These are phyloP conservation scores for Coemansia sp. DNA, from an alignment of 192 early-diverging fungal genomes.

Conservation along the genomic window DNA sequence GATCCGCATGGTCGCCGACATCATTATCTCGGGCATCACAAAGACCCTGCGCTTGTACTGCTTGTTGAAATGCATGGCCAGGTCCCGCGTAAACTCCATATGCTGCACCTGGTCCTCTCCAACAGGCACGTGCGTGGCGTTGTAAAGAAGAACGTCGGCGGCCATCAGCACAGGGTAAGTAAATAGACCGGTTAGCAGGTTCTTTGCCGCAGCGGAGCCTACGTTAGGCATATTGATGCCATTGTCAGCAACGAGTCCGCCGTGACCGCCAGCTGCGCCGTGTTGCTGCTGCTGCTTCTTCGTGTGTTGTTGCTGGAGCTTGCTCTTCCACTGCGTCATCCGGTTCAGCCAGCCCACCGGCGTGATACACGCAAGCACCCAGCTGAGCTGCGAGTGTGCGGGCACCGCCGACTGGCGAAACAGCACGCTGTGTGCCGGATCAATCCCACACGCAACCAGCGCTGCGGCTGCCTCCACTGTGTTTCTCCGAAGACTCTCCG, in stretches of 20 bases:
- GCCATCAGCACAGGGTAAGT: constrained; percentile 92
- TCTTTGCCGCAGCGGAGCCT: constrained; percentile 25
- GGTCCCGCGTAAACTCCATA: constrained; percentile 82
- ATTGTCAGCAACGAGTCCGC: constrained; percentile 13
- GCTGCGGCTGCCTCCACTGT: constrained; percentile 74
- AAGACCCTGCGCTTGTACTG: constrained; percentile 64
- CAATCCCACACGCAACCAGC: constrained; percentile 83
- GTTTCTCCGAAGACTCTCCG: constrained; percentile 60
- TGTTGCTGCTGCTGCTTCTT: not conserved
- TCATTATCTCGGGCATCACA: constrained; percentile 64
- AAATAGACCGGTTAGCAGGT: constrained; percentile 69
- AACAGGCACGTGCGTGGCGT: constrained; percentile 82
- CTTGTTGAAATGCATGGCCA: constrained; percentile 77
- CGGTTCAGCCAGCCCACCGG: constrained; percentile 86
- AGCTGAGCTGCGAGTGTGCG: constrained; percentile 79
- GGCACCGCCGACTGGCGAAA: constrained; percentile 85
- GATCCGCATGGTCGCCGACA: constrained; percentile 69
- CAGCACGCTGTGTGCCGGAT: constrained; percentile 67
- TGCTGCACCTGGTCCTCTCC: constrained; percentile 95
- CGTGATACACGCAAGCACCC: constrained; percentile 86
- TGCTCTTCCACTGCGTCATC: constrained; percentile 96
- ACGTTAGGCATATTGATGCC: constrained; percentile 10
- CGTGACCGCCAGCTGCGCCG: not conserved
- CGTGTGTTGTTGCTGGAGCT: constrained; percentile 34
- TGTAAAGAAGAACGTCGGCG: constrained; percentile 89